Evolutionary conservation across 768 basidiomycete genomes (phyloP).

Genomic region (Auricularia sp.): DNA sequence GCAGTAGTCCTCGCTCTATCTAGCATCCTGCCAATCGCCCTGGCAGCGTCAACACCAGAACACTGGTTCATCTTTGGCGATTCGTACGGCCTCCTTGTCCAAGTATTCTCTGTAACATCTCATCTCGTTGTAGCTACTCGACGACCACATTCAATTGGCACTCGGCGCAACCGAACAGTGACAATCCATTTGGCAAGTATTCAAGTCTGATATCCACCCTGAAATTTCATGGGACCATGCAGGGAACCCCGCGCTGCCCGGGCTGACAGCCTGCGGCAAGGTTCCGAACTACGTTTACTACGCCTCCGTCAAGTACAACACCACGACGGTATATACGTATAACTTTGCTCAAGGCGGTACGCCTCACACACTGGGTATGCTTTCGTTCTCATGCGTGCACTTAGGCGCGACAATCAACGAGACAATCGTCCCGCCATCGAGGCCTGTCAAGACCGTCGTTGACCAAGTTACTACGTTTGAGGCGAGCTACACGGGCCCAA

Average conservation of each 20-base stretch:
- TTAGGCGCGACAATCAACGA: conserved; percentile 40
- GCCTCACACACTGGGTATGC: conserved; percentile 45
- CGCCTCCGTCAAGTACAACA: conserved; percentile 42
- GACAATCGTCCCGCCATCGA: conserved; percentile 28
- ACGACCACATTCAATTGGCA: too few relatives aligned
- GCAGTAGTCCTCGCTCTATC: too few relatives aligned
- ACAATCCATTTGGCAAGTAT: conserved; percentile 35
- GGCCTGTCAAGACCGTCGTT: conserved; percentile 16
- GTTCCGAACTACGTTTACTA: conserved; percentile 48
- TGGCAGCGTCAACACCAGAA: too few relatives aligned
- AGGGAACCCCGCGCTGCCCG: conserved; percentile 40
- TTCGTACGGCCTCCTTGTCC: too few relatives aligned
- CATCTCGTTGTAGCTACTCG: too few relatives aligned
- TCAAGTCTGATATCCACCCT: too few relatives aligned
- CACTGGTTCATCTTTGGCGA: too few relatives aligned
- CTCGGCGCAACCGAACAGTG: conserved; percentile 26
- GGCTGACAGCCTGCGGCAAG: conserved; percentile 39
- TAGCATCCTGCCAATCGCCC: too few relatives aligned
- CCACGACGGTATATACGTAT: conserved; percentile 45
- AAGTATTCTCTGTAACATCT: too few relatives aligned
- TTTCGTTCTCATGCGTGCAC: conserved; percentile 35
- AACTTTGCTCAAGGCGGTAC: conserved; percentile 62
- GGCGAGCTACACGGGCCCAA: not conserved
- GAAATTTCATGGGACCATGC: too few relatives aligned
- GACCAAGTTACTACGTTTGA: not conserved